A percentile compares a stretch with the other conserved stretches of the same genome.
phyloP scores from a whole-genome alignment of 768 basidiomycete genomes.

The Phlegmacium glaucopus region DNA sequence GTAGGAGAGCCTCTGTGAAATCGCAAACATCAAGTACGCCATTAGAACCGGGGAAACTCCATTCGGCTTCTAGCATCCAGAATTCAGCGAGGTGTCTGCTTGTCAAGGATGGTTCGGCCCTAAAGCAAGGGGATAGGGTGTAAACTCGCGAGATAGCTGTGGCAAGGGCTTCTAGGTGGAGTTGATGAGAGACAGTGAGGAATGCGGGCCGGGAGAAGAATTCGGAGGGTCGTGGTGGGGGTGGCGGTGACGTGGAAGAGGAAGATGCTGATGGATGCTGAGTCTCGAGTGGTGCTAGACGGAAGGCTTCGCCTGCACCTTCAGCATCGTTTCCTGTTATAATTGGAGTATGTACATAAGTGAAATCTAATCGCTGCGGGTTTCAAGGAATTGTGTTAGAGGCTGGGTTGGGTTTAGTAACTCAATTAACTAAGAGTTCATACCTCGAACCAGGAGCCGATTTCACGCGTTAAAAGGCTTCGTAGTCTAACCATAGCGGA shows the following conservation, averaged over 20 bases:
- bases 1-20: constrained; percentile 35
- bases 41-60: constrained; percentile 41
- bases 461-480: constrained; percentile 47
- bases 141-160: constrained; percentile 79
- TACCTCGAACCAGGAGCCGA: constrained; percentile 75
- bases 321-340: constrained; percentile 92
- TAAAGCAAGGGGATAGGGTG: constrained; percentile 91
- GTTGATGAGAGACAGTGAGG: constrained; percentile 93
- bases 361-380: constrained; percentile 70
- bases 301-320: constrained; percentile 92
- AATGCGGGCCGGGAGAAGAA: constrained; percentile 79
- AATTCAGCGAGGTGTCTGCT: constrained; percentile 95
- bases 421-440: constrained; percentile 18
- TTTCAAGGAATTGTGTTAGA: neutral
- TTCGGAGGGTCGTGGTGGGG: constrained; percentile 29
- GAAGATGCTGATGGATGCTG: constrained; percentile 26
- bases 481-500: constrained; percentile 77
- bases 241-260: constrained; percentile 11
- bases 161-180: constrained; percentile 89
- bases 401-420: neutral
- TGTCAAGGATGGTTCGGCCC: constrained; percentile 88
- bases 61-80: constrained; percentile 99
- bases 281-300: constrained; percentile 43
- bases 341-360: constrained; percentile 79
- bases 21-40: constrained; percentile 44